Percentiles rank a stretch among this genome's conserved stretches.
phyloP scores from a whole-genome alignment of 371 early-diverging fungal genomes.

The Mucor indicus region DNA sequence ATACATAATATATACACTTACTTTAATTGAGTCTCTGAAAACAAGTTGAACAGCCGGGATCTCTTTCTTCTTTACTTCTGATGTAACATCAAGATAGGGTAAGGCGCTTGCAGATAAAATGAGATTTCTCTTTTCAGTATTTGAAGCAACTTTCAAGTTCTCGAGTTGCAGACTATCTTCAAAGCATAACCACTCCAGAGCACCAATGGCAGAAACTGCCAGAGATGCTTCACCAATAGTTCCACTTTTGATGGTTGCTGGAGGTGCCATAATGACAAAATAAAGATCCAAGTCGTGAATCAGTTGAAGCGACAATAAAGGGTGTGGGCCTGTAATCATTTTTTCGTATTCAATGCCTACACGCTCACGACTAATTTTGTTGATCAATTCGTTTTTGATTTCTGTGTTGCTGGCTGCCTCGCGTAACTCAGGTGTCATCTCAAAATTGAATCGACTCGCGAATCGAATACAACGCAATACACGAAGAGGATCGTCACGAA shows the following conservation, averaged over 20 bases:
- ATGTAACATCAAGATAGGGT: conserved; percentile 39
- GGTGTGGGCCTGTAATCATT: conserved; percentile 77
- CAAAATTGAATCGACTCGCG: conserved; percentile 86
- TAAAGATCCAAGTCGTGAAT: conserved; percentile 54
- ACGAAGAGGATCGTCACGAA: conserved; percentile 97
- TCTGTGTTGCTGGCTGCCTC: conserved; percentile 58
- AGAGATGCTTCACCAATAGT: conserved; percentile 18
- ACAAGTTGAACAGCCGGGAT: conserved; percentile 34
- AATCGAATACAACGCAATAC: conserved; percentile 97
- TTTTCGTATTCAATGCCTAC: conserved; percentile 95
- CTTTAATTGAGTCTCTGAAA: conserved; percentile 41
- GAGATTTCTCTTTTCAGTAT: conserved; percentile 14
- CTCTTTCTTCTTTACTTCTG: conserved; percentile 28
- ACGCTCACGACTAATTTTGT: conserved; percentile 95
- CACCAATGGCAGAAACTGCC: conserved; percentile 45
- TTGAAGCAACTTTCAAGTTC: conserved; percentile 2
- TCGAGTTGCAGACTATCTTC: background rate
- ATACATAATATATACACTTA: conserved; percentile 4
- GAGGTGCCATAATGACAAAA: conserved; percentile 53
- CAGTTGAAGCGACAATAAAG: conserved; percentile 50
- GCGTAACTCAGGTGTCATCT: conserved; percentile 69
- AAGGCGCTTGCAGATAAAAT: conserved; percentile 31
- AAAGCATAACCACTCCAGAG: conserved; percentile 43
- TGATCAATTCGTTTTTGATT: conserved; percentile 67
- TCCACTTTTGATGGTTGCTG: conserved; percentile 35